Conservation (phyloP, 2,329 filamentous ascomycete genomes). For the Hypocreales sp. region DNA sequence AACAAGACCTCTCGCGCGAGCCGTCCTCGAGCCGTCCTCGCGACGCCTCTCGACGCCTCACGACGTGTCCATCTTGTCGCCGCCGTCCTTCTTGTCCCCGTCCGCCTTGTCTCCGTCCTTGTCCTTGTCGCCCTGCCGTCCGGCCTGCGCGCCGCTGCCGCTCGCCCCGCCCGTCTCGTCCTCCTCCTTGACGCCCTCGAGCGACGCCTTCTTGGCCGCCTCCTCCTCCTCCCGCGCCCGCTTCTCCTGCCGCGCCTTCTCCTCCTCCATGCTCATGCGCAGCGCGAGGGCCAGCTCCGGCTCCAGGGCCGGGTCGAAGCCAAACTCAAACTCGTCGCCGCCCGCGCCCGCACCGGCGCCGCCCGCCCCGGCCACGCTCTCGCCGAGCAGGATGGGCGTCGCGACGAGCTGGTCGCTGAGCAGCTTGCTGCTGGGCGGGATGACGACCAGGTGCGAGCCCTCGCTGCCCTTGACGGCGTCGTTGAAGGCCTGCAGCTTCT, state of each 20-base stretch:
- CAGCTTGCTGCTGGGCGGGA: conserved; percentile 80
- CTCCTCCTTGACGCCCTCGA: conserved; percentile 75
- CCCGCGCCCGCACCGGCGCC: conserved; percentile 41
- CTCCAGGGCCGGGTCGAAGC: conserved; percentile 80
- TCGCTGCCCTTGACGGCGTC: conserved; percentile 84
- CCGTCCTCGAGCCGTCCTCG: background rate
- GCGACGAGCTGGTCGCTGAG: conserved; percentile 84
- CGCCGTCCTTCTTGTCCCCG: conserved; percentile 34
- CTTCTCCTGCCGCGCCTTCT: conserved; percentile 85
- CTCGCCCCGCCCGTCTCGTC: conserved; percentile 44
- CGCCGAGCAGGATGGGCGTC: conserved; percentile 78
- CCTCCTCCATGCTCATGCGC: conserved; percentile 96
- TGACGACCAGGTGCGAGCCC: conserved; percentile 78
- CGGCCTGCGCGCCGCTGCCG: conserved; percentile 22
- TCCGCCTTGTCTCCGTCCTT: conserved; percentile 71
- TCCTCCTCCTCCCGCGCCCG: conserved; percentile 62
- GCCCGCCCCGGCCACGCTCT: conserved; percentile 44
- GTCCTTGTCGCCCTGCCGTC: conserved; percentile 27
- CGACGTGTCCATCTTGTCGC: conserved; percentile 85
- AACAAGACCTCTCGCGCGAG: no score
- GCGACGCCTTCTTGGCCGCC: conserved; percentile 54
- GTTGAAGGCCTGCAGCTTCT: conserved; percentile 90
- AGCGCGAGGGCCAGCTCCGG: conserved; percentile 88
- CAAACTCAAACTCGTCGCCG: conserved; percentile 55
- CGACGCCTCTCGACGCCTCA: no score